Conservation (phyloP, 2,329 filamentous ascomycete genomes). For the Diaporthe aspalathi region DNA sequence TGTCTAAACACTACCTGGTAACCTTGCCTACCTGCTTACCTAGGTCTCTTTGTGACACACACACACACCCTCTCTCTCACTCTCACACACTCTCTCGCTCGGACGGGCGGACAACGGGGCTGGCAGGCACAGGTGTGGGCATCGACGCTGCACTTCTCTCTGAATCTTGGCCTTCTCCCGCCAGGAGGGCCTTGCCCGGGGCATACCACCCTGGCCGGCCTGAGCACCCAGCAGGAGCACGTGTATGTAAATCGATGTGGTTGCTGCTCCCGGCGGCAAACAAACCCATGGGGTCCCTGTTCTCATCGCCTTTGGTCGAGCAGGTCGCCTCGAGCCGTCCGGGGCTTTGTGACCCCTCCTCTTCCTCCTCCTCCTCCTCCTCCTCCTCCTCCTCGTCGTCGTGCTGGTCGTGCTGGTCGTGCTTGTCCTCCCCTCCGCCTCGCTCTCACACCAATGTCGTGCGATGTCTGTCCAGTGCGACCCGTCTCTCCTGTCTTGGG, state of each 20-base stretch:
- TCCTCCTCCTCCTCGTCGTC: no score
- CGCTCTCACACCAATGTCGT: neutral
- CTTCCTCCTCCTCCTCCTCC: no score
- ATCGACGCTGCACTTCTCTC: slow-evolving; percentile 8
- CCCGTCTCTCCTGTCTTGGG: neutral
- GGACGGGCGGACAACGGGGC: slow-evolving; percentile 21
- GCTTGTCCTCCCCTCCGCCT: neutral
- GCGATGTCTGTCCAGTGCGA: slow-evolving; percentile 17
- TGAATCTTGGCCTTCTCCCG: slow-evolving; percentile 4
- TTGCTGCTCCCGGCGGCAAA: neutral
- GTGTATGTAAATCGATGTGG: neutral
- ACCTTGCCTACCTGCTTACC: no score
- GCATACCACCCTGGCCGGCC: neutral
- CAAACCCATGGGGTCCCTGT: slow-evolving; percentile 8
- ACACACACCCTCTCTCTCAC: no score
- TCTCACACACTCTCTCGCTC: no score
- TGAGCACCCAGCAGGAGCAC: neutral
- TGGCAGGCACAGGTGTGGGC: slow-evolving; percentile 8
- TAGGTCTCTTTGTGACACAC: slow-evolving; percentile 22
- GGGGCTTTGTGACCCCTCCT: slow-evolving; percentile 24
- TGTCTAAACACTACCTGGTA: no score
- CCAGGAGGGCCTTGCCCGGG: slow-evolving; percentile 5
- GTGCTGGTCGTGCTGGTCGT: no score
- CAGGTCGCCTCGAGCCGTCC: neutral
- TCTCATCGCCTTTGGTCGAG: neutral